phyloP scores from a whole-genome alignment of 768 basidiomycete species.

The Rhodosporidiobolus sp. region DNA sequence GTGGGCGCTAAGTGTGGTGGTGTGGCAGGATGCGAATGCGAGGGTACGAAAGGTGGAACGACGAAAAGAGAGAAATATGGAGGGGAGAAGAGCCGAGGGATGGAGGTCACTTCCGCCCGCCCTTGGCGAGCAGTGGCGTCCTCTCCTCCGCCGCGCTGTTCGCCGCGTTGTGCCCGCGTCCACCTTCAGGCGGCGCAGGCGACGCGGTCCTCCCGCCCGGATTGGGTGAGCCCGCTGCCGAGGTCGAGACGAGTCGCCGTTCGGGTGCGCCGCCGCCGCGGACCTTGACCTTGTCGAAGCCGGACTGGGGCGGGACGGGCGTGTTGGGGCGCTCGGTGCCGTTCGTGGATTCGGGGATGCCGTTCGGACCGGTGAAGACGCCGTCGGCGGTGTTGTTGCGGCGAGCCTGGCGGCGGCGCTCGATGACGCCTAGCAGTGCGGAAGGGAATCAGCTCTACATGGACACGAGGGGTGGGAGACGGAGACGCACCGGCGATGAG shows the following conservation, averaged over 20 bases:
- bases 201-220: constrained; percentile 8
- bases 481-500: constrained; percentile 38
- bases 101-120: neutral
- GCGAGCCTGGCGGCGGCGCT: constrained; percentile 32
- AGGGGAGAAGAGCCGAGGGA: neutral
- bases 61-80: neutral
- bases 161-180: no score
- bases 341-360: neutral
- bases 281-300: constrained; percentile 26
- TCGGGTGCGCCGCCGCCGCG: constrained; percentile 28
- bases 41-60: no score
- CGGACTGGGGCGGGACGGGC: neutral
- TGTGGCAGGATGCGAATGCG: no score
- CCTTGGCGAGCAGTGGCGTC: neutral
- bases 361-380: neutral
- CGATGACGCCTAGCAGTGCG: constrained; percentile 29
- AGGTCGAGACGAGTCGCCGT: constrained; percentile 12
- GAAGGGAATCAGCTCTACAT: no score
- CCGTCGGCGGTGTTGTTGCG: constrained; percentile 26
- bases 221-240: no score
- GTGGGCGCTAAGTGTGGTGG: no score
- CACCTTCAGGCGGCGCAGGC: no score
- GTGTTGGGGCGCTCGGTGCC: neutral
- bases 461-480: no score
- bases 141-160: constrained; percentile 1